A percentile compares a stretch with the other conserved stretches of the same genome.
phyloP scores from a whole-genome alignment of 2,329 filamentous ascomycete species.

The Epichloe hybrida region DNA sequence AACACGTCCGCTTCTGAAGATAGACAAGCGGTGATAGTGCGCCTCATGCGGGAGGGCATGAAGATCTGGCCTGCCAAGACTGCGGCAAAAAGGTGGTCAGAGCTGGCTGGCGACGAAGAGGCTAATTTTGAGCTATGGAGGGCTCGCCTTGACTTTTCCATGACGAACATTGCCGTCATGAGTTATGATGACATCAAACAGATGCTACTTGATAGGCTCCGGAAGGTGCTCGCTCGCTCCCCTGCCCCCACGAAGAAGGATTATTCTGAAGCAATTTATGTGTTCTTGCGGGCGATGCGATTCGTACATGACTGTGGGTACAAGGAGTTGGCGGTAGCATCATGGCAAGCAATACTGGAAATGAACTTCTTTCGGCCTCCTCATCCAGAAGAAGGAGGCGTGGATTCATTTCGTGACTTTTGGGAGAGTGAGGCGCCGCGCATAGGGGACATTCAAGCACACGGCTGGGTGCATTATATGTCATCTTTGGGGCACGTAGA shows the following conservation, averaged over 20 bases:
- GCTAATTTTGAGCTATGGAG: constrained; percentile 52
- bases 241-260: constrained; percentile 1
- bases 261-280: constrained; percentile 38
- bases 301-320: constrained; percentile 69
- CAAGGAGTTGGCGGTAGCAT: constrained; percentile 58
- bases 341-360: constrained; percentile 77
- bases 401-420: constrained; percentile 50
- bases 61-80: constrained; percentile 57
- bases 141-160: constrained; percentile 57
- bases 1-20: constrained; percentile 33
- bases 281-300: constrained; percentile 60
- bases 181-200: constrained; percentile 51
- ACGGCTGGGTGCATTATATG: constrained; percentile 53
- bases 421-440: constrained; percentile 79
- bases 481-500: constrained; percentile 23
- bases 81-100: constrained; percentile 51
- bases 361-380: constrained; percentile 43
- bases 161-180: constrained; percentile 54
- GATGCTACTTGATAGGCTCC: constrained; percentile 41
- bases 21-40: constrained; percentile 48
- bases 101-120: constrained; percentile 19
- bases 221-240: constrained; percentile 6
- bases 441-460: constrained; percentile 58
- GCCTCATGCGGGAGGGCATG: constrained; percentile 60
- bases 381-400: constrained; percentile 10